Conservation (phyloP, 2,329 filamentous ascomycete genomes). For the Neopestalotiopsis sp. region DNA sequence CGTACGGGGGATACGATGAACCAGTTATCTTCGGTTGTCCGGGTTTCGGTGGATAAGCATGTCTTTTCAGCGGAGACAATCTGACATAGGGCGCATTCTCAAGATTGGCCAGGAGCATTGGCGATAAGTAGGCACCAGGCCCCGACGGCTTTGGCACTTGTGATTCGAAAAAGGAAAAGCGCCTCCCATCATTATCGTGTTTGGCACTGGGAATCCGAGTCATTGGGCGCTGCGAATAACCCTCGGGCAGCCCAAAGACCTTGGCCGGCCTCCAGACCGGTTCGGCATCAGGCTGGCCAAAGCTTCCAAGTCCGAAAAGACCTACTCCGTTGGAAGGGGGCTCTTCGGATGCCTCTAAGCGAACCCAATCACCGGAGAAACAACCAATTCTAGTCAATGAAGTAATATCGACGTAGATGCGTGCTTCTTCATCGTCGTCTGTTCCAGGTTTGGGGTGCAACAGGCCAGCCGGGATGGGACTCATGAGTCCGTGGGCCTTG, state of each 20-base stretch:
- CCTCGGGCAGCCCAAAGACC: conserved; percentile 87
- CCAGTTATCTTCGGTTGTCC: conserved; percentile 61
- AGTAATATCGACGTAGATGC: conserved; percentile 88
- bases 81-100: conserved; percentile 79
- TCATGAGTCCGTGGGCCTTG: conserved; percentile 78
- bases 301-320: conserved; percentile 70
- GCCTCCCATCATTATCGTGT: conserved; percentile 51
- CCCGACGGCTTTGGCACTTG: conserved; percentile 66
- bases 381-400: conserved; percentile 89
- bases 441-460: conserved; percentile 80
- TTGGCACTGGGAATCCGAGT: conserved; percentile 64
- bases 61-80: conserved; percentile 70
- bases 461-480: conserved; percentile 73
- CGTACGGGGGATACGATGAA: conserved; percentile 62
- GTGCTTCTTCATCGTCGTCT: conserved; percentile 85
- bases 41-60: conserved; percentile 53
- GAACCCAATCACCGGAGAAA: conserved; percentile 97
- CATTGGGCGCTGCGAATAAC: conserved; percentile 64
- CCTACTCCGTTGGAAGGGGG: conserved; percentile 71
- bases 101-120: conserved; percentile 85
- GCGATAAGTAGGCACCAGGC: conserved; percentile 77
- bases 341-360: conserved; percentile 77
- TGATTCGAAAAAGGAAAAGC: conserved; percentile 69
- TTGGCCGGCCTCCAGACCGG: conserved; percentile 80
- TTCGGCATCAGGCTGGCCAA: conserved; percentile 67